Percentiles rank a stretch among this genome's conserved stretches.
phyloP scores from a whole-genome alignment of 495 filamentous ascomycete species.

The Alectoria sarmentosa region DNA sequence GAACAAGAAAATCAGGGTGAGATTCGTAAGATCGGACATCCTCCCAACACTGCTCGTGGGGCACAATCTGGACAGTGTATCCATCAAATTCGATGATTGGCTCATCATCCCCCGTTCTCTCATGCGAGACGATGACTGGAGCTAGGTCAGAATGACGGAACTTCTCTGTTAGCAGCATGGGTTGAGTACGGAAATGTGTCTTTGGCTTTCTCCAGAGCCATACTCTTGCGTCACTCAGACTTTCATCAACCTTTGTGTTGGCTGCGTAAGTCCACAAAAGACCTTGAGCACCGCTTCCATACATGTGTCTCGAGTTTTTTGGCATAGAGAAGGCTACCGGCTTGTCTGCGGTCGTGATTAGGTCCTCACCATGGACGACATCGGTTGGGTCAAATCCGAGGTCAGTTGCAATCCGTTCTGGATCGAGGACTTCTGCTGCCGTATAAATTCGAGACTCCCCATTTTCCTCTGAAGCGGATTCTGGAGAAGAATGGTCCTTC shows the following conservation, averaged over 20 bases:
- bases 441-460: background rate
- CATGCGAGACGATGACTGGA: constrained; percentile 13
- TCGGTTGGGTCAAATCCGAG: background rate
- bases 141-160: background rate
- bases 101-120: constrained; percentile 4
- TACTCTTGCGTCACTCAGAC: background rate
- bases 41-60: constrained; percentile 14
- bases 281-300: background rate
- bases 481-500: background rate
- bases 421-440: background rate
- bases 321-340: background rate
- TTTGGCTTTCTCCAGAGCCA: constrained; percentile 8
- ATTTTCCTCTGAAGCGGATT: background rate
- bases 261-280: constrained; percentile 15
- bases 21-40: constrained; percentile 14
- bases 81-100: constrained; percentile 14
- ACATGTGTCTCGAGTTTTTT: background rate
- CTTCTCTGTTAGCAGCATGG: background rate
- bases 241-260: background rate
- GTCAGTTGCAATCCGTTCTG: background rate
- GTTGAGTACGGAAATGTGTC: constrained; percentile 6
- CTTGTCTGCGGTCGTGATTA: background rate
- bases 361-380: background rate
- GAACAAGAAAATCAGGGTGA: constrained; percentile 22
- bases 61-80: constrained; percentile 4